These are phyloP conservation scores for Allomyces macrogynus DNA, from an alignment of 192 early-diverging fungal genomes.

Conservation along the genomic window DNA sequence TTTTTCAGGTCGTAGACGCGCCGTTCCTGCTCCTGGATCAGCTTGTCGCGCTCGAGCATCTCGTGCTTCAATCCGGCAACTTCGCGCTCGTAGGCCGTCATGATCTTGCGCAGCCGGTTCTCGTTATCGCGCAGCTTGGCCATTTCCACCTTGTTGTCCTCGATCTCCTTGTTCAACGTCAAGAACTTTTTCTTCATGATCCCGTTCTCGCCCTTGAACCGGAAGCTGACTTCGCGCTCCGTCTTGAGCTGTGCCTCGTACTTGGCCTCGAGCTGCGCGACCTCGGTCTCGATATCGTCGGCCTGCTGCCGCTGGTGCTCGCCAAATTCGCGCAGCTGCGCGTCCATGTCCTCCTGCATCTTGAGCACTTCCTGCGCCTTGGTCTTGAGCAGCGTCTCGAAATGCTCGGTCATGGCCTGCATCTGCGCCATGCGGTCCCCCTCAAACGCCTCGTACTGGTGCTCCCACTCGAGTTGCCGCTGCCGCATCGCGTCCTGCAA, in stretches of 20 bases:
- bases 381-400: conserved; percentile 16
- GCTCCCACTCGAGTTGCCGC: conserved; percentile 26
- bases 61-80: conserved; percentile 26
- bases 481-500: conserved; percentile 11
- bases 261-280: conserved; percentile 11
- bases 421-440: conserved; percentile 10
- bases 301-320: conserved; percentile 20
- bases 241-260: conserved; percentile 23
- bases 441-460: conserved; percentile 18
- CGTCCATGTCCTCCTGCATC: conserved; percentile 20
- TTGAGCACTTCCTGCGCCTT: conserved; percentile 23
- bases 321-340: conserved; percentile 17
- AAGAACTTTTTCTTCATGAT: conserved; percentile 46
- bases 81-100: conserved; percentile 28
- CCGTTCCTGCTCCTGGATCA: conserved; percentile 35
- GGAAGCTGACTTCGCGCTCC: conserved; percentile 27
- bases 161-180: conserved; percentile 35
- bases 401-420: conserved; percentile 13
- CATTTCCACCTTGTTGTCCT: conserved; percentile 25
- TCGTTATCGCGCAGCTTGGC: conserved; percentile 22
- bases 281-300: conserved; percentile 31
- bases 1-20: conserved; percentile 35
- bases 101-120: conserved; percentile 20
- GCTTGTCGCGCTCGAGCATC: conserved; percentile 28
- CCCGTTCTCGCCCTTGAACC: conserved; percentile 38